phyloP scores from a whole-genome alignment of 1,139 yeast genomes.

The Suhomyces panamericanus region DNA sequence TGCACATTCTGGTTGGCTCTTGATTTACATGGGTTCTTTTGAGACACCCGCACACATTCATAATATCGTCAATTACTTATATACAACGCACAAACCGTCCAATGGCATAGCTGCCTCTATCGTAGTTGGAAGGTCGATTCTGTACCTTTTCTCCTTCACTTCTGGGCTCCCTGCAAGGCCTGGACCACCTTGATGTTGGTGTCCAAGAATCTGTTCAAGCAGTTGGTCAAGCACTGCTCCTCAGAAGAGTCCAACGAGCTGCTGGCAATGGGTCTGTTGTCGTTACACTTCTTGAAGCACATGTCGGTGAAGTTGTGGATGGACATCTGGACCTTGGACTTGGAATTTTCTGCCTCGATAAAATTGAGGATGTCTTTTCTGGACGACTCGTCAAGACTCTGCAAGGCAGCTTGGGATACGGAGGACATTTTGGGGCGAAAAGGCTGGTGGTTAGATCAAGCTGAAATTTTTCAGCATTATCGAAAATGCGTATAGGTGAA shows the following conservation, averaged over 20 bases:
- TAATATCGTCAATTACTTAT: not conserved
- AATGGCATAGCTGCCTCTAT: conserved; percentile 2
- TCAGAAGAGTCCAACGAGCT: conserved; percentile 58
- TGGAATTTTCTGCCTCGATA: conserved; percentile 80
- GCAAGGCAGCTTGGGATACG: conserved; percentile 59
- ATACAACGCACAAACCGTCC: conserved; percentile 1
- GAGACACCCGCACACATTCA: not conserved
- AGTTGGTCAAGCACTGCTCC: conserved; percentile 73
- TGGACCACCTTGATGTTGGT: conserved; percentile 84
- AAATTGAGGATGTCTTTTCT: conserved; percentile 74
- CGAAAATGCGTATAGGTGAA: too few relatives aligned
- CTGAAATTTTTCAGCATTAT: conserved; percentile 4
- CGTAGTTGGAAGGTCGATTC: not conserved
- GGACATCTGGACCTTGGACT: conserved; percentile 83
- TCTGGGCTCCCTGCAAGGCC: conserved; percentile 42
- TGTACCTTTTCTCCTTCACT: conserved; percentile 10
- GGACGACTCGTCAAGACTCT: conserved; percentile 66
- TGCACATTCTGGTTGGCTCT: too few relatives aligned
- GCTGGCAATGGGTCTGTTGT: conserved; percentile 46
- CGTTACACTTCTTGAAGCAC: conserved; percentile 86
- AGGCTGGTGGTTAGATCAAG: not conserved
- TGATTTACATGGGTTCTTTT: not conserved
- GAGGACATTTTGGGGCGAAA: conserved; percentile 48
- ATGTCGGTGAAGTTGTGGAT: conserved; percentile 84
- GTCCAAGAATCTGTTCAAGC: conserved; percentile 83